Base-by-base conservation (phyloP, 306 rosid species). In the Gastrolobium bilobum region DNA sequence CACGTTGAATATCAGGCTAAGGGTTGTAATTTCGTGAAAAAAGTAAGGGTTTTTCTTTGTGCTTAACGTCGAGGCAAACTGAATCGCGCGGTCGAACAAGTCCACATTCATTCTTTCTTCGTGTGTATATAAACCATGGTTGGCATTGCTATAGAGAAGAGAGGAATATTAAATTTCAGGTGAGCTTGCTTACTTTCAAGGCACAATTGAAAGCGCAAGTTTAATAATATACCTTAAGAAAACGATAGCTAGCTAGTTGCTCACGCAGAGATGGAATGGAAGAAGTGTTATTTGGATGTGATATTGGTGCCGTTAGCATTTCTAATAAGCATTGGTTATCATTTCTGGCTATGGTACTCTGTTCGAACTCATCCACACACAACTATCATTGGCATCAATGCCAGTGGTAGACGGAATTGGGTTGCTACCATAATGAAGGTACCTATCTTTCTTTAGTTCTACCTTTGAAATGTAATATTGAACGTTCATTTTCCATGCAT, bases 341-440 rank as follows among this genome's bases (percentile, higher is more conserved):
- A 96, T 85, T 57, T 83, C 46, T 96, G 98, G 97, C 81, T 96
- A 3, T 93, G 94, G 97, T 85, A 89, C 39, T 89, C 72, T 52
- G 97, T 90, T 78, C 51, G 93, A 31, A 93, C 84, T 39, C 89
- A 84, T 3, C 97, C 99, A 0, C 85, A 85, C 68, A 85, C 86
- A 1, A 96, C 98, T 57, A 86, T 93, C 82, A 88, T 93, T 65
- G 99, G 94, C 59, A 91, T 90, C 81, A 93, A 96, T 54, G 89
- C 93, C 46, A 73, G 13, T 53, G 99, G 97, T 3, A 64, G 99
- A 51, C 67, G 98, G 42, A 89, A 85, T 39, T 96, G 99, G 99
- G 97, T 96, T 84, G 43, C 88, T 43, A 73, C 94, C 63, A 93
- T 96, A 62, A 81, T 93, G 81, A 87, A 93, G 99, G 99, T 92